Evolutionary conservation across 208 protist species (phyloP).

Genomic region (Trypanosoma congolense): DNA sequence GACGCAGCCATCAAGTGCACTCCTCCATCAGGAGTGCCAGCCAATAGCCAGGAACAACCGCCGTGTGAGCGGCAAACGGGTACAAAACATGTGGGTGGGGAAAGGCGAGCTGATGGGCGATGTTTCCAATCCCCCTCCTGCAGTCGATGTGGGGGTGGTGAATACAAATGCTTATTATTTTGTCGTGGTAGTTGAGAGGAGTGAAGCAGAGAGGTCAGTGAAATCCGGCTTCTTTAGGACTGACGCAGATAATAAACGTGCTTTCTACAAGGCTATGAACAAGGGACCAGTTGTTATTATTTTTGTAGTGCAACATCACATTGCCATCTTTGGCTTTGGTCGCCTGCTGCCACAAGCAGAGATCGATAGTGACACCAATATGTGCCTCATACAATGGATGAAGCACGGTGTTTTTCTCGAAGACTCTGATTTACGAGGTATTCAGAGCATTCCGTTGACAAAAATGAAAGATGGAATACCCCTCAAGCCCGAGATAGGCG

Average conservation of each 20-base stretch:
- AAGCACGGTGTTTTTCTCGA: conserved; percentile 43
- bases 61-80: conserved; percentile 1
- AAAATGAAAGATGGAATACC: conserved; percentile 53
- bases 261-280: conserved; percentile 35
- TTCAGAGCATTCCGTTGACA: conserved; percentile 32
- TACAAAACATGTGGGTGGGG: conserved; percentile 3
- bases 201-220: conserved; percentile 43
- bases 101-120: neutral
- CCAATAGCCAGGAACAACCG: neutral
- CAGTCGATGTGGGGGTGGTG: conserved; percentile 6
- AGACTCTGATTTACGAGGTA: conserved; percentile 25
- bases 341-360: conserved; percentile 26
- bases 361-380: conserved; percentile 6
- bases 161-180: conserved; percentile 27
- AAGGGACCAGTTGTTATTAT: conserved; percentile 35
- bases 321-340: conserved; percentile 56
- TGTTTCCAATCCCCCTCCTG: neutral
- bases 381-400: conserved; percentile 56
- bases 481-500: conserved; percentile 52
- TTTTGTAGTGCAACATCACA: conserved; percentile 36
- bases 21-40: neutral
- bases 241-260: conserved; percentile 24
- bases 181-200: conserved; percentile 35
- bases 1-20: neutral
- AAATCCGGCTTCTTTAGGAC: conserved; percentile 47